phyloP scores from a whole-genome alignment of 202 grass and related monocot species.

The Brachypodium distachyon region DNA sequence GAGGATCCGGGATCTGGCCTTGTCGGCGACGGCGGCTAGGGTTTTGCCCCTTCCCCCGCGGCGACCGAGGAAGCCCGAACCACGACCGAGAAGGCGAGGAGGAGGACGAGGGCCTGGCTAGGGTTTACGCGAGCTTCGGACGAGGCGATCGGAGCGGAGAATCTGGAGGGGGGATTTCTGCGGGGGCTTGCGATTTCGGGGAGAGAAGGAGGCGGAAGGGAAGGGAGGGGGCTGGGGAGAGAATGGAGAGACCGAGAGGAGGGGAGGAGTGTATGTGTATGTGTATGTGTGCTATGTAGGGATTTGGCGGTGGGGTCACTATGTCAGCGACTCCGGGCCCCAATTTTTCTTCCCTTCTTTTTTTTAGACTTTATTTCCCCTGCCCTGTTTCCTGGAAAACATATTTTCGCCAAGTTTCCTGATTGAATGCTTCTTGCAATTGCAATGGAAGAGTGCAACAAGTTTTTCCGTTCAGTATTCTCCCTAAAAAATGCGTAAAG shows the following conservation, averaged over 20 bases:
- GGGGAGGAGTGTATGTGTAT: too few species aligned
- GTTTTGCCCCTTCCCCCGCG: constrained; percentile 2
- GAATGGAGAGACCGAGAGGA: background rate
- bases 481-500: too few species aligned
- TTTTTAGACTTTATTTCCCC: too few species aligned
- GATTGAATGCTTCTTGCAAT: too few species aligned
- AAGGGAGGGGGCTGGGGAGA: background rate
- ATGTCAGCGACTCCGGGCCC: background rate
- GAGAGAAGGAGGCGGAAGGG: background rate
- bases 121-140: constrained; percentile 14
- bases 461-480: too few species aligned
- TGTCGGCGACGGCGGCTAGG: constrained; percentile 38
- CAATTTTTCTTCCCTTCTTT: too few species aligned
- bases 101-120: background rate
- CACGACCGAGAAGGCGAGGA: background rate
- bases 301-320: background rate
- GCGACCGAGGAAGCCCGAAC: background rate
- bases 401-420: too few species aligned
- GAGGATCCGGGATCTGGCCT: constrained; percentile 47
- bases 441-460: too few species aligned
- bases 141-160: constrained; percentile 6
- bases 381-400: too few species aligned
- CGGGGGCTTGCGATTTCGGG: background rate
- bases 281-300: background rate
- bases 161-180: background rate